These are phyloP conservation scores for Astrothelium subdiscretum DNA, from an alignment of 495 filamentous ascomycete genomes.

Conservation along the genomic window DNA sequence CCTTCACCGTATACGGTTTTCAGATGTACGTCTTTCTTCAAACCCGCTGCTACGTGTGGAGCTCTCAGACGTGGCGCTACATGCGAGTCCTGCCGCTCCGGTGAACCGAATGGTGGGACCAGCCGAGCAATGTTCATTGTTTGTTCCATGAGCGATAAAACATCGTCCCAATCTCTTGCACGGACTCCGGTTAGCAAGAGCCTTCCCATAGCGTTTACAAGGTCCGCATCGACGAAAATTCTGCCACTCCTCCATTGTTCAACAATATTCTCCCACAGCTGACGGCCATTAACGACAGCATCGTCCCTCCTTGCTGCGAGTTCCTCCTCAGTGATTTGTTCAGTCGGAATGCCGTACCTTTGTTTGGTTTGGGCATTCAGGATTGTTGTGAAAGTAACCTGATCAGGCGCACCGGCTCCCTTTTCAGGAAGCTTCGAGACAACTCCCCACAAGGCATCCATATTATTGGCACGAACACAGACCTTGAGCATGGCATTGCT, in stretches of 20 bases:
- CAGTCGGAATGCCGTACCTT: constrained; percentile 12
- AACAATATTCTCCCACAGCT: constrained; percentile 71
- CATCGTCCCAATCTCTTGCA: constrained; percentile 50
- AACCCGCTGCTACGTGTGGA: constrained; percentile 9
- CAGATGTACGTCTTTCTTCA: constrained; percentile 1
- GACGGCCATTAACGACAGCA: constrained; percentile 46
- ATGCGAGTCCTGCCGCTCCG: constrained; percentile 12
- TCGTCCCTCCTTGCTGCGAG: constrained; percentile 22
- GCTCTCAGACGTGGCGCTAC: constrained; percentile 16
- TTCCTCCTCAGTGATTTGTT: constrained; percentile 23
- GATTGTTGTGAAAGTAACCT: constrained; percentile 67
- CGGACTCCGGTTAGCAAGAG: constrained; percentile 50
- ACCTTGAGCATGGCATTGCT: constrained; percentile 76
- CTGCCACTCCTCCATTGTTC: constrained; percentile 57
- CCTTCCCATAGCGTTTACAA: constrained; percentile 66
- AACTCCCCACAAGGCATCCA: constrained; percentile 66
- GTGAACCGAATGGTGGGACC: constrained; percentile 25
- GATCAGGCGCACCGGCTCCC: constrained; percentile 49
- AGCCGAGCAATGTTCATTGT: constrained; percentile 57
- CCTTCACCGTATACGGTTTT: background rate
- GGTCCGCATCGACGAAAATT: constrained; percentile 56
- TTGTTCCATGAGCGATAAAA: constrained; percentile 62
- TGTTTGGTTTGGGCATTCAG: constrained; percentile 53
- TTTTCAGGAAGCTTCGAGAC: constrained; percentile 51
- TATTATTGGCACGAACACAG: constrained; percentile 54